Conservation (phyloP, 2,329 filamentous ascomycete genomes). For the Scorias spongiosa region DNA sequence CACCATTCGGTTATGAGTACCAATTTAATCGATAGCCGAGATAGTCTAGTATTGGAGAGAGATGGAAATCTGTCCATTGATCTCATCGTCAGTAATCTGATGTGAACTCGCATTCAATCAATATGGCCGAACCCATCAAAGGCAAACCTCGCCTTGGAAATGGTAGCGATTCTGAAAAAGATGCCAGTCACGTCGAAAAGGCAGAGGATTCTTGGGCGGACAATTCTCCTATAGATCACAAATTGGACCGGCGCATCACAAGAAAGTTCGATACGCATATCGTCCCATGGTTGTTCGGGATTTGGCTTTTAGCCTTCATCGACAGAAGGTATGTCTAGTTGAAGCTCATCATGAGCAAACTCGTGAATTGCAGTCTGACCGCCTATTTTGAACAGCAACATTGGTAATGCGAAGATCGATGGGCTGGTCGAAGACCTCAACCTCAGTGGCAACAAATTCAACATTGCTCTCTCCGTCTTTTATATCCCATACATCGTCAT, state of each 20-base stretch:
- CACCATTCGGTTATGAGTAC: no score
- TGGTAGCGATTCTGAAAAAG: neutral
- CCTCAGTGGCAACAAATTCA: conserved; percentile 24
- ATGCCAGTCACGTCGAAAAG: neutral
- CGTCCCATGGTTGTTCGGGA: neutral
- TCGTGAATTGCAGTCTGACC: no score
- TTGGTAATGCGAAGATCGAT: conserved; percentile 14
- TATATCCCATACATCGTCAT: conserved; percentile 24
- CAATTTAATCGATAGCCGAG: no score
- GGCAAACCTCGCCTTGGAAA: neutral
- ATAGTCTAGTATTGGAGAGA: no score
- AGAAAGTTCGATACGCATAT: neutral
- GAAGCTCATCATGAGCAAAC: no score
- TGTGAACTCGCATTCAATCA: no score
- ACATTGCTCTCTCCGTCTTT: conserved; percentile 22
- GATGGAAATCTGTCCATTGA: no score
- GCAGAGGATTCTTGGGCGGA: neutral
- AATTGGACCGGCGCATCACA: neutral
- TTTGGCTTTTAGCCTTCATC: neutral
- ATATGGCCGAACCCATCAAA: no score
- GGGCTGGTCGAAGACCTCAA: conserved; percentile 28
- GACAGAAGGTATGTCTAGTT: neutral
- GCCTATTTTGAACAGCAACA: conserved; percentile 1
- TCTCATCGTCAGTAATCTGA: no score
- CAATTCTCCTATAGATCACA: neutral